A percentile compares a stretch with the other conserved stretches of the same genome.
These are phyloP conservation scores for Ganoderma multipileum DNA, from an alignment of 1,284 basidiomycete genomes.

Conservation along the genomic window DNA sequence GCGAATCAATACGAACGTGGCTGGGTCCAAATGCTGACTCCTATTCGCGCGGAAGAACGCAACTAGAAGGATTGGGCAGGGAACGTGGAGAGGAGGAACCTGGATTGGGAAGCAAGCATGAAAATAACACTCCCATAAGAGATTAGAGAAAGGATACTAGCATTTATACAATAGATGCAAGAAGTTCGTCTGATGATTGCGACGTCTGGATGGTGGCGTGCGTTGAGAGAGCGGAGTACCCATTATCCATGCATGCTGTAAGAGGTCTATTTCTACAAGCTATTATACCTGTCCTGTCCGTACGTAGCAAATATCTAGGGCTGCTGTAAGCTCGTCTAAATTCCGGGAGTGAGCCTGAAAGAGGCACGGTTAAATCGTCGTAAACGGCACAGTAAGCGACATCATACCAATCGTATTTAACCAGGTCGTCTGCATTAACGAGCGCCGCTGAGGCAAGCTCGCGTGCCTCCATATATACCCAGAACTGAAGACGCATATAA, in stretches of 20 bases:
- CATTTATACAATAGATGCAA: not conserved
- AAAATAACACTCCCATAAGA: not conserved
- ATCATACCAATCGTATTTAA: conserved; percentile 79
- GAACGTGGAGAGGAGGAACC: conserved; percentile 9
- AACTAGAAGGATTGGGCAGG: conserved; percentile 8
- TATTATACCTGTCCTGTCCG: conserved; percentile 18
- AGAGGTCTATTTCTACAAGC: conserved; percentile 27
- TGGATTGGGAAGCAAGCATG: conserved; percentile 11
- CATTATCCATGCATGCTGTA: conserved; percentile 24
- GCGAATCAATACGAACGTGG: conserved; percentile 73
- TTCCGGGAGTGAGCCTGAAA: conserved; percentile 41
- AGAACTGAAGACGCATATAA: conserved; percentile 59
- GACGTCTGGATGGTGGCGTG: not conserved
- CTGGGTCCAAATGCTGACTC: conserved; percentile 56
- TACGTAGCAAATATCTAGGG: conserved; percentile 11
- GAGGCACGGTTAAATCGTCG: not conserved
- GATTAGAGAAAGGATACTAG: not conserved
- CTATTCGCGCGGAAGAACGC: conserved; percentile 24
- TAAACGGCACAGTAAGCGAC: not conserved
- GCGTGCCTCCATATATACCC: conserved; percentile 92
- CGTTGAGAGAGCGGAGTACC: not conserved
- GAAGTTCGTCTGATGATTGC: not conserved
- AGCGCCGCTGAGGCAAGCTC: conserved; percentile 82
- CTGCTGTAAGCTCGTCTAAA: conserved; percentile 28
- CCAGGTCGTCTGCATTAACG: conserved; percentile 78